A percentile compares a stretch with the other conserved stretches of the same genome.
Evolutionary conservation across 495 filamentous ascomycete genomes (phyloP).

Genomic region (Neurospora sp.): DNA sequence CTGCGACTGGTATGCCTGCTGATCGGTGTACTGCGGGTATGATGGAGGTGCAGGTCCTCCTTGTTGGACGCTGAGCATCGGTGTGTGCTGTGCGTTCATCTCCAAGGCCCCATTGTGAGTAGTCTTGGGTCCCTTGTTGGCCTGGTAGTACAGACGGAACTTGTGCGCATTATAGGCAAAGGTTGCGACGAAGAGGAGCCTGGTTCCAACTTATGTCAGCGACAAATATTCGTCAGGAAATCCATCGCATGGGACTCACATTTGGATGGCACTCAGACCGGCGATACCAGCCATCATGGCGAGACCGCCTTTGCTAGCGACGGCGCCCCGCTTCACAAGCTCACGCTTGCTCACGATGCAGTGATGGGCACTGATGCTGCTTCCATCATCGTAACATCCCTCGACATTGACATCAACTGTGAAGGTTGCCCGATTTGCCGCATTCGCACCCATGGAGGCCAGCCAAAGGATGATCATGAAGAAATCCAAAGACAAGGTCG

Average conservation of each 20-base stretch:
- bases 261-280: conserved; percentile 31
- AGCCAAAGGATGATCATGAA: conserved; percentile 39
- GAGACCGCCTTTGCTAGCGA: conserved; percentile 18
- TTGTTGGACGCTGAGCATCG: conserved; percentile 18
- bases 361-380: conserved; percentile 23
- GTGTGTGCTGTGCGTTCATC: conserved; percentile 23
- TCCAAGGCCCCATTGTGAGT: conserved; percentile 23
- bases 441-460: conserved; percentile 34
- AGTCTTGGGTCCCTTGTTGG: conserved; percentile 8
- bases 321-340: conserved; percentile 17
- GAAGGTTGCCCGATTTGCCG: conserved; percentile 30
- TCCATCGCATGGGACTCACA: conserved; percentile 13
- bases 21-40: conserved; percentile 17
- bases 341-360: conserved; percentile 20
- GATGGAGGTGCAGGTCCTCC: conserved; percentile 3
- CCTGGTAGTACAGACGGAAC: conserved; percentile 28
- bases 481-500: conserved; percentile 32
- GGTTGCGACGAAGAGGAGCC: conserved; percentile 34
- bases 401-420: conserved; percentile 16
- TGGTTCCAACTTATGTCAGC: background rate
- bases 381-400: conserved; percentile 29
- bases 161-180: conserved; percentile 32
- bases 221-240: background rate
- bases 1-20: conserved; percentile 7
- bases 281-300: conserved; percentile 29